Evolutionary conservation across 2,329 filamentous ascomycete genomes (phyloP).

Genomic region (Aureobasidium namibiae): DNA sequence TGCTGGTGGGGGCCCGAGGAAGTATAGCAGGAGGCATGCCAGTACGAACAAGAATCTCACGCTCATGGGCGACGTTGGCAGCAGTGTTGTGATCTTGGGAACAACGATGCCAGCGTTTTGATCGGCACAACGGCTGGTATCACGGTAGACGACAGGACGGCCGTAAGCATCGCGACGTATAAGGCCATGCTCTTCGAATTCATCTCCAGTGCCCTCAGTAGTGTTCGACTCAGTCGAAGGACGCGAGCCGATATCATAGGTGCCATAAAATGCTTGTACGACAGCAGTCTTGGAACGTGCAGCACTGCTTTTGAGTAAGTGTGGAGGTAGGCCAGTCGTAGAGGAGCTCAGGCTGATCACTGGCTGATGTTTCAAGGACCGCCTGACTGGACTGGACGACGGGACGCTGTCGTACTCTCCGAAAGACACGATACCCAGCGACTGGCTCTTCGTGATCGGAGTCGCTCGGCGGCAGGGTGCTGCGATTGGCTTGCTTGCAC

Average conservation of each 20-base stretch:
- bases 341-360: constrained; percentile 25
- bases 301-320: constrained; percentile 15
- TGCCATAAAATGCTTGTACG: constrained; percentile 6
- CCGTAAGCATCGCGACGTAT: constrained; percentile 55
- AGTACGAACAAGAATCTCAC: constrained; percentile 11
- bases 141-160: constrained; percentile 47
- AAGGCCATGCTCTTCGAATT: constrained; percentile 53
- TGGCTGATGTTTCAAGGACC: background rate
- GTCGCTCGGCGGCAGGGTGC: too few relatives aligned
- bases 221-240: constrained; percentile 36
- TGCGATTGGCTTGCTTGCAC: too few relatives aligned
- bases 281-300: background rate
- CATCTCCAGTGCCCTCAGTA: constrained; percentile 67
- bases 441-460: too few relatives aligned
- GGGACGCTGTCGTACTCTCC: too few relatives aligned
- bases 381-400: background rate
- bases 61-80: background rate
- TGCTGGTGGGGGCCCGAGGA: too few relatives aligned
- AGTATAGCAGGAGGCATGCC: constrained; percentile 14
- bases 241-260: constrained; percentile 34
- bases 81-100: background rate
- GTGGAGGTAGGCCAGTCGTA: constrained; percentile 38
- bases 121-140: background rate
- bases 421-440: too few relatives aligned
- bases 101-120: too few relatives aligned